phyloP scores from a whole-genome alignment of 2,329 filamentous ascomycete genomes.

The Trichoderma cornu-damae region DNA sequence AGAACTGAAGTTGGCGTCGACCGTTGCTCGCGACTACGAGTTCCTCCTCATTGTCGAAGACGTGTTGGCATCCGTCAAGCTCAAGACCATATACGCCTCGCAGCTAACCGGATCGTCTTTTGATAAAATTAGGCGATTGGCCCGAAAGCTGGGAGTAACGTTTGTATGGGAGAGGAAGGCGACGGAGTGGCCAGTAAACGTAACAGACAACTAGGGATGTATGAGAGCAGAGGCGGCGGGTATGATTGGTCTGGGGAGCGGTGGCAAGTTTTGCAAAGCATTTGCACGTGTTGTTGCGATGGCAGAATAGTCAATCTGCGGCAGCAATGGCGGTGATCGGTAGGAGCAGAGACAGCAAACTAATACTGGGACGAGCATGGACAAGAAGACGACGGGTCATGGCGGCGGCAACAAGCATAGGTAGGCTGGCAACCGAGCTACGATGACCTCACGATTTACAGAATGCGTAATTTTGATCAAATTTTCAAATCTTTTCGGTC shows the following conservation, averaged over 20 bases:
- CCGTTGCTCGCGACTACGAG: conserved; percentile 29
- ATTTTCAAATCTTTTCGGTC: no score
- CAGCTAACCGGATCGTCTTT: conserved; percentile 29
- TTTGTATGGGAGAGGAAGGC: conserved; percentile 30
- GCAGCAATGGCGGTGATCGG: no score
- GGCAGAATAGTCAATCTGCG: no score
- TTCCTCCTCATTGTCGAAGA: conserved; percentile 29
- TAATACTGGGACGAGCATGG: no score
- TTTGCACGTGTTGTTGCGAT: not conserved
- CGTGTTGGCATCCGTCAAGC: conserved; percentile 29
- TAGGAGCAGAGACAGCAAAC: no score
- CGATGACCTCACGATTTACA: no score
- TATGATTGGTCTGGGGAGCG: not conserved
- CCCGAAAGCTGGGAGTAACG: conserved; percentile 25
- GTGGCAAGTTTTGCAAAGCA: not conserved
- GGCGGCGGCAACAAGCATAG: no score
- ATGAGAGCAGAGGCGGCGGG: not conserved
- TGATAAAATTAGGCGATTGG: conserved; percentile 28
- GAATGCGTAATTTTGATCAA: no score
- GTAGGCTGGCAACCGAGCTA: no score
- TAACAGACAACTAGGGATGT: conserved; percentile 9
- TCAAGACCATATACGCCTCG: conserved; percentile 33
- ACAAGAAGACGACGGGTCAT: no score
- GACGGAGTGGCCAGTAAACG: conserved; percentile 30
- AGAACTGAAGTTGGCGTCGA: conserved; percentile 32